Percentiles rank a stretch among this genome's conserved stretches.
phyloP scores from a whole-genome alignment of 192 early-diverging fungal genomes.

The Coemansia reversa region DNA sequence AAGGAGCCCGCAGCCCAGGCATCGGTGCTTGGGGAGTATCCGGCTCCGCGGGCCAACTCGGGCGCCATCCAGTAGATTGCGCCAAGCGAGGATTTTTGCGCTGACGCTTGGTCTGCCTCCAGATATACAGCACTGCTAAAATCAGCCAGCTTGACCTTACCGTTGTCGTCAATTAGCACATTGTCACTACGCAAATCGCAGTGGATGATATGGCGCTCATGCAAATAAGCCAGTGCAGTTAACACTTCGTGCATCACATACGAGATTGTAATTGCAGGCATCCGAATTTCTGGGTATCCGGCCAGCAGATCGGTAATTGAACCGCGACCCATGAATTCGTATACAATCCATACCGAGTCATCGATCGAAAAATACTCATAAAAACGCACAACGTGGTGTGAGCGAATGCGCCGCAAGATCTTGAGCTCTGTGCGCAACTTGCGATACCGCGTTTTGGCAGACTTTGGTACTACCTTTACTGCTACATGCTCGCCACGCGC shows the following conservation, averaged over 20 bases:
- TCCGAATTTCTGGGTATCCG: slow-evolving; percentile 51
- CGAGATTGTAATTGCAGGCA: slow-evolving; percentile 42
- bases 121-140: slow-evolving; percentile 53
- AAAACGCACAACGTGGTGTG: slow-evolving; percentile 54
- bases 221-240: slow-evolving; percentile 54
- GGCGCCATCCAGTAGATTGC: slow-evolving; percentile 59
- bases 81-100: slow-evolving; percentile 45
- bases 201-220: slow-evolving; percentile 51
- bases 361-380: slow-evolving; percentile 55
- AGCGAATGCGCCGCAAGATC: slow-evolving; percentile 52
- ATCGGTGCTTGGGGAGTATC: slow-evolving; percentile 44
- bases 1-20: slow-evolving; percentile 55
- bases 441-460: slow-evolving; percentile 49
- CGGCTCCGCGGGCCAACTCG: slow-evolving; percentile 51
- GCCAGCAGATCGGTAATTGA: slow-evolving; percentile 55
- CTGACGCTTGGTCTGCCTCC: slow-evolving; percentile 38
- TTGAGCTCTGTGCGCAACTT: slow-evolving; percentile 54
- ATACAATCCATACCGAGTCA: slow-evolving; percentile 57
- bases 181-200: slow-evolving; percentile 59
- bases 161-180: slow-evolving; percentile 54
- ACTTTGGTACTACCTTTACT: slow-evolving; percentile 52
- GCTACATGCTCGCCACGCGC: slow-evolving; percentile 48
- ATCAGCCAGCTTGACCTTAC: slow-evolving; percentile 68
- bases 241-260: slow-evolving; percentile 51
- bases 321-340: slow-evolving; percentile 57